A percentile compares a stretch with the other conserved stretches of the same genome.
These are phyloP conservation scores for Lithohypha guttulata DNA, from an alignment of 2,329 filamentous ascomycete species.

Conservation along the genomic window DNA sequence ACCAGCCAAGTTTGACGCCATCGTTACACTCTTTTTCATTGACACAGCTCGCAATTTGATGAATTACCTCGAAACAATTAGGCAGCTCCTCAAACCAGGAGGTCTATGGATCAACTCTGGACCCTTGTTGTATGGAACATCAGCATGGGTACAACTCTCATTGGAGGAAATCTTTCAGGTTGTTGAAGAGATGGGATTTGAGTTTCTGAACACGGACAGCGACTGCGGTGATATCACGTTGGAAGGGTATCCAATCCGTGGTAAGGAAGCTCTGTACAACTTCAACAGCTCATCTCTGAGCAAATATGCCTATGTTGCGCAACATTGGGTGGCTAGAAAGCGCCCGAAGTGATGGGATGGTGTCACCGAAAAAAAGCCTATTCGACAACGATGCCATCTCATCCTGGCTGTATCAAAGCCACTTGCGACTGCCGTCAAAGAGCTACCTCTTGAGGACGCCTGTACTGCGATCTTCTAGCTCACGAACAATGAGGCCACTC, in stretches of 20 bases:
- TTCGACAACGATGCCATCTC: no score
- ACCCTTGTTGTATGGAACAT: constrained; percentile 61
- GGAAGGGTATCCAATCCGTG: constrained; percentile 30
- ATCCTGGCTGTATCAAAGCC: no score
- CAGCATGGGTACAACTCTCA: constrained; percentile 45
- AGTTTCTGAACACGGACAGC: constrained; percentile 36
- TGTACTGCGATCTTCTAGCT: no score
- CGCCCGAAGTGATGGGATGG: neutral
- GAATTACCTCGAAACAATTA: constrained; percentile 74
- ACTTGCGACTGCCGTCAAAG: no score
- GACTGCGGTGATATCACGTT: constrained; percentile 19
- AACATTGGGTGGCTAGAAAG: constrained; percentile 43
- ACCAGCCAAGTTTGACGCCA: constrained; percentile 54
- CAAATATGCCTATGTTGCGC: constrained; percentile 44
- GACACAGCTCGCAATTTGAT: constrained; percentile 93
- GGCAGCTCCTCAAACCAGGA: constrained; percentile 61
- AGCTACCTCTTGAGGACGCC: no score
- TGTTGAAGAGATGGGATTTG: constrained; percentile 41
- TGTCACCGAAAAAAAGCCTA: no score
- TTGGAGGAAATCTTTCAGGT: constrained; percentile 44
- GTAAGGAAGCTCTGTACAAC: constrained; percentile 42
- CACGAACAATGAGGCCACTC: no score
- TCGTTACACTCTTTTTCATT: constrained; percentile 87
- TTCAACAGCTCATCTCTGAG: constrained; percentile 42
- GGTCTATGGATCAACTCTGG: constrained; percentile 84